Percentiles rank a stretch among this genome's conserved stretches.
Conservation (phyloP, 306 rosid species). For the Inga oerstediana region DNA sequence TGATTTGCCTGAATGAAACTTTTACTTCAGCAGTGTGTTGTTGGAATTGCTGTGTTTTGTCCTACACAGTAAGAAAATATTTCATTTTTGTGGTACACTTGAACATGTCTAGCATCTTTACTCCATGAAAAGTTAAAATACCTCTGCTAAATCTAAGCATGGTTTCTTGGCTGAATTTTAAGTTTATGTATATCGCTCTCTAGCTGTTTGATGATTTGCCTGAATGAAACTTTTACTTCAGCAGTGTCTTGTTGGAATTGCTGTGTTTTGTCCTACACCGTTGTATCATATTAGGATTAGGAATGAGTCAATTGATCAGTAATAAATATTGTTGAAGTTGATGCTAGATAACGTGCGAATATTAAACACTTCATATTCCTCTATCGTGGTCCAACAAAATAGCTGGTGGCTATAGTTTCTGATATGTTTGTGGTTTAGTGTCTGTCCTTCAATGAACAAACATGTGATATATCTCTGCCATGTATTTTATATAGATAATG, state of each 20-base stretch:
- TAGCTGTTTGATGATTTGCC: background rate
- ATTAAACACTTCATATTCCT: background rate
- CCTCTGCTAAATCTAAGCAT: background rate
- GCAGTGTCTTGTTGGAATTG: background rate
- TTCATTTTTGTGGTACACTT: background rate
- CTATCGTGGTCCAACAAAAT: background rate
- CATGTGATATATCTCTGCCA: constrained; percentile 1
- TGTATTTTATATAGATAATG: background rate
- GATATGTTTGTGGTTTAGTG: background rate
- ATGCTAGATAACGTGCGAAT: background rate
- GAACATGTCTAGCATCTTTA: background rate
- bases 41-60: background rate
- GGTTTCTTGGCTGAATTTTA: background rate
- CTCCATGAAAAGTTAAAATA: background rate
- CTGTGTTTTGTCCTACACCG: background rate
- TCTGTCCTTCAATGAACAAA: background rate
- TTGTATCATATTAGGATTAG: background rate
- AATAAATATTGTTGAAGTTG: background rate
- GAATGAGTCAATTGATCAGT: background rate
- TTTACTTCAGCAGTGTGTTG: background rate
- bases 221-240: background rate
- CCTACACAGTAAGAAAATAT: background rate
- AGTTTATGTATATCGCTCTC: background rate
- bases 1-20: background rate
- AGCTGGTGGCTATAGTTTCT: background rate